Conservation (phyloP, 495 filamentous ascomycete genomes). For the Penicillium verhagenii region DNA sequence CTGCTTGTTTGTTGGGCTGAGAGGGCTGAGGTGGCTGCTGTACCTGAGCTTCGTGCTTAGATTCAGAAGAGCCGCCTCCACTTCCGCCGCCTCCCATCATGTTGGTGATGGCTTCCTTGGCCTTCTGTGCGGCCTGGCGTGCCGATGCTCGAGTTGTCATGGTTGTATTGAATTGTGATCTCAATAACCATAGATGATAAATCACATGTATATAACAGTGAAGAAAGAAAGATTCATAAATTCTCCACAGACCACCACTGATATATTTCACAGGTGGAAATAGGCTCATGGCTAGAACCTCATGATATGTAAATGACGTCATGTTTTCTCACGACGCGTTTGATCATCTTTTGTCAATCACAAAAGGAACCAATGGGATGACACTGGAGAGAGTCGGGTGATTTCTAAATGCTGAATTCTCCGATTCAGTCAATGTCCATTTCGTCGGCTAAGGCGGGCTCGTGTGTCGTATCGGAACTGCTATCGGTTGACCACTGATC, state of each 20-base stretch:
- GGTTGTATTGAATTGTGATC: neutral
- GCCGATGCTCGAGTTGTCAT: constrained; percentile 44
- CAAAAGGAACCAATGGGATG: neutral
- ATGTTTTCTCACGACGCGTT: neutral
- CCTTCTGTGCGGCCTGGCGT: constrained; percentile 45
- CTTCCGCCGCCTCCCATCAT: constrained; percentile 21
- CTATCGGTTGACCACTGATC: constrained; percentile 19
- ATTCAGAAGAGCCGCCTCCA: constrained; percentile 19
- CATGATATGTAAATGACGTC: constrained; percentile 28
- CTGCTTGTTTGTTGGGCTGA: constrained; percentile 30
- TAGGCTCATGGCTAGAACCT: neutral
- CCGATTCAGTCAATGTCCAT: constrained; percentile 35
- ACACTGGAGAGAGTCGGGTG: neutral
- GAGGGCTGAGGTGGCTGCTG: constrained; percentile 25
- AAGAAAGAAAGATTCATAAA: neutral
- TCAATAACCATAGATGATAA: neutral
- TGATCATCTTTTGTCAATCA: neutral
- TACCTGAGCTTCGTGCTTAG: constrained; percentile 36
- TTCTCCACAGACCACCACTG: neutral
- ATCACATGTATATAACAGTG: neutral
- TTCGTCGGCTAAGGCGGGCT: constrained; percentile 16
- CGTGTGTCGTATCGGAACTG: constrained; percentile 10
- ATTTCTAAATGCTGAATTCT: neutral
- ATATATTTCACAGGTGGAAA: neutral
- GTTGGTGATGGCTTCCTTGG: constrained; percentile 42